A percentile compares a stretch with the other conserved stretches of the same genome.
These are phyloP conservation scores for Rhytidiadelphus loreus DNA, from an alignment of 225 moss, liverwort and hornwort genomes.

Conservation along the genomic window DNA sequence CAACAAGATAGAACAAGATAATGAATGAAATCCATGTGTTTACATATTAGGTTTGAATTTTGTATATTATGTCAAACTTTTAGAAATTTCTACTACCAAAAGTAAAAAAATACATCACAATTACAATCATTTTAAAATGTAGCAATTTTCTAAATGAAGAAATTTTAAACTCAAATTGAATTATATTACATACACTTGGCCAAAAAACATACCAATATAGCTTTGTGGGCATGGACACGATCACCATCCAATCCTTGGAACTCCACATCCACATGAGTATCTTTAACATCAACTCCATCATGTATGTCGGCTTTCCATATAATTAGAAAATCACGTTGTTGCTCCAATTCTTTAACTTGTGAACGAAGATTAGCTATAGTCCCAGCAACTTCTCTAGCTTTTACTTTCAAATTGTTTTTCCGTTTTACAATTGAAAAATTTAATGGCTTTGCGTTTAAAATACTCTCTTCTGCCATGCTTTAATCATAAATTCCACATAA, in stretches of 20 bases:
- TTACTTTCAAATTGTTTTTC: conserved; percentile 25
- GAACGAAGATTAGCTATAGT: conserved; percentile 8
- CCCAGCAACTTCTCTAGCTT: conserved; percentile 24
- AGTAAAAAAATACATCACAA: background rate
- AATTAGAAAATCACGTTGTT: conserved; percentile 34
- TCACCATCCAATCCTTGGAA: conserved; percentile 35
- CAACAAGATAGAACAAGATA: too few relatives aligned
- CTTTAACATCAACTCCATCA: background rate
- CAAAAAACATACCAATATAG: conserved; percentile 22
- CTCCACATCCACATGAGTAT: conserved; percentile 23
- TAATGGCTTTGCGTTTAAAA: background rate
- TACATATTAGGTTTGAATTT: fast-evolving
- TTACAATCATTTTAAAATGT: background rate
- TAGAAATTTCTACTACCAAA: background rate
- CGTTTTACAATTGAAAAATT: background rate
- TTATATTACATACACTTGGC: too few relatives aligned
- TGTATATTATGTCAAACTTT: background rate
- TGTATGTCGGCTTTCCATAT: conserved; percentile 15
- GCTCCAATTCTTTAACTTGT: conserved; percentile 25
- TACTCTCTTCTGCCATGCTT: background rate
- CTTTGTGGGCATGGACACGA: conserved; percentile 32
- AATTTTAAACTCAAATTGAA: background rate
- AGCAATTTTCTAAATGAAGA: background rate
- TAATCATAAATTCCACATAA: background rate
- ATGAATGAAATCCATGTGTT: background rate